Evolutionary conservation across 2,329 filamentous ascomycete genomes (phyloP).

Genomic region (Calonectria pauciramosa): DNA sequence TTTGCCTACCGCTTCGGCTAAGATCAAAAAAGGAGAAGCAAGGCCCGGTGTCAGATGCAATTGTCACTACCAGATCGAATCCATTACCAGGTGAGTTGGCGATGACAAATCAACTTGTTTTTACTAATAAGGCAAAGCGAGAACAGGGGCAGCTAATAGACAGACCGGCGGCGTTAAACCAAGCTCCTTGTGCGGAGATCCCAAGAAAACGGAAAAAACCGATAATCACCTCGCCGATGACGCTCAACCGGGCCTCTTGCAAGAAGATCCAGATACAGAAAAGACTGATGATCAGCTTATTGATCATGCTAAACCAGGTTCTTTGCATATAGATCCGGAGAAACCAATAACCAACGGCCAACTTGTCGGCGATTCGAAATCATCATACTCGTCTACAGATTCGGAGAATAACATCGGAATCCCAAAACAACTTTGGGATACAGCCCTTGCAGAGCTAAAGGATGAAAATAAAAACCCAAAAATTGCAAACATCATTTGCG

Average conservation of each 20-base stretch:
- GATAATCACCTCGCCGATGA: not conserved
- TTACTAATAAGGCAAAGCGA: not conserved
- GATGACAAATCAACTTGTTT: too few relatives aligned
- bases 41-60: not conserved
- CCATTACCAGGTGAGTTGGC: not conserved
- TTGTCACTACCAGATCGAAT: not conserved
- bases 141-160: not conserved
- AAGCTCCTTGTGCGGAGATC: not conserved
- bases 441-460: not conserved
- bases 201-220: not conserved
- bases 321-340: not conserved
- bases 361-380: not conserved
- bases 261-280: not conserved
- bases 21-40: not conserved
- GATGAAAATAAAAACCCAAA: not conserved
- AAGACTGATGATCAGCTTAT: not conserved
- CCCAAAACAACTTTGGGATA: not conserved
- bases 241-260: too few relatives aligned
- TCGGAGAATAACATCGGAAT: not conserved
- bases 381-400: not conserved
- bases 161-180: too few relatives aligned
- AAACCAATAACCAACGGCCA: not conserved
- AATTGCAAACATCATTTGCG: not conserved
- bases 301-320: not conserved
- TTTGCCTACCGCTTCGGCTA: not conserved